phyloP scores from a whole-genome alignment of 805 yeast species.

The Candida rishiriensis region DNA sequence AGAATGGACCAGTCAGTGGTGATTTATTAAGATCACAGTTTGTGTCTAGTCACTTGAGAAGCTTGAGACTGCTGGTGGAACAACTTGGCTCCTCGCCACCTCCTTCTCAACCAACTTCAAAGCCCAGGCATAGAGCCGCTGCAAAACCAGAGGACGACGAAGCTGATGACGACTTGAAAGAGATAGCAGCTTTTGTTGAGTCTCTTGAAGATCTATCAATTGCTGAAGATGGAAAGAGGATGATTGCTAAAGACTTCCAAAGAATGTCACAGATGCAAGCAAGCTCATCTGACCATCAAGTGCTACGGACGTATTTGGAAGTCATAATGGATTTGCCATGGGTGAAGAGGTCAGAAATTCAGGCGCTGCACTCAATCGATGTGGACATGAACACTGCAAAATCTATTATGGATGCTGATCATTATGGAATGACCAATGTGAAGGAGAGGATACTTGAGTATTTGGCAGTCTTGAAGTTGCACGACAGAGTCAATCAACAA shows the following conservation, averaged over 20 bases:
- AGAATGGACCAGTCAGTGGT: conserved; percentile 17
- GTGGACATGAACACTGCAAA: conserved; percentile 52
- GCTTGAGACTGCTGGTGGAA: conserved; percentile 23
- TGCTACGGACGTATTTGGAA: conserved; percentile 59
- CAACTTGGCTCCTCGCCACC: conserved; percentile 11
- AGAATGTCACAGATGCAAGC: conserved; percentile 52
- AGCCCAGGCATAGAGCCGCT: conserved; percentile 4
- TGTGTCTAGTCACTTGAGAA: conserved; percentile 24
- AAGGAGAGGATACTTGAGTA: conserved; percentile 76
- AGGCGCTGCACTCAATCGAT: conserved; percentile 25
- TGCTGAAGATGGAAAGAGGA: conserved; percentile 37
- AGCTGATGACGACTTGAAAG: conserved; percentile 38
- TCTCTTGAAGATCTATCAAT: conserved; percentile 31
- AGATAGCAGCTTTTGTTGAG: conserved; percentile 27
- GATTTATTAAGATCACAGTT: conserved; percentile 23
- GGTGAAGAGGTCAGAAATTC: conserved; percentile 27
- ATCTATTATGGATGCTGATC: conserved; percentile 64
- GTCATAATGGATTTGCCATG: conserved; percentile 64
- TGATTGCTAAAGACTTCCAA: conserved; percentile 46
- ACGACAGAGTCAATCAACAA: conserved; percentile 21
- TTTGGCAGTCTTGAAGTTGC: conserved; percentile 69
- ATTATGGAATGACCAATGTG: conserved; percentile 69
- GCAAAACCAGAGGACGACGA: conserved; percentile 30
- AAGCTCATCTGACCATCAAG: conserved; percentile 60
- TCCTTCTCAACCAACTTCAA: conserved; percentile 7